Evolutionary conservation across 129 eudicot genomes (phyloP).

Genomic region (Glebionis coronaria): DNA sequence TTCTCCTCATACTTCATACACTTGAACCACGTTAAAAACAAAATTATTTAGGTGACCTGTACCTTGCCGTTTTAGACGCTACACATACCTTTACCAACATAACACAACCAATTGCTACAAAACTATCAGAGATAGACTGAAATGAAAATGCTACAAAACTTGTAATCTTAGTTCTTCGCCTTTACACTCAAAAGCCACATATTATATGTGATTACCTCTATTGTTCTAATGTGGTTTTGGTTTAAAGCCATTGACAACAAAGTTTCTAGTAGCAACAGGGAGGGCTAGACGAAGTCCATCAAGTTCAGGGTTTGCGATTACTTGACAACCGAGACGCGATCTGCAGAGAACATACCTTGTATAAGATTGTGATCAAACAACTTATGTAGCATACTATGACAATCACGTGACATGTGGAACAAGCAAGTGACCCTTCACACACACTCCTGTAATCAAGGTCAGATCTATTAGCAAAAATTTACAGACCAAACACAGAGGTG

Average conservation of each 20-base stretch:
- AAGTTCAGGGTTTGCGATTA: slow-evolving; percentile 77
- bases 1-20: too few species aligned
- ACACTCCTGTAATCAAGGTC: slow-evolving; percentile 49
- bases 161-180: not conserved
- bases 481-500: not conserved
- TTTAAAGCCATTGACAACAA: slow-evolving; percentile 83
- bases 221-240: slow-evolving; percentile 83
- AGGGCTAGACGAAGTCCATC: slow-evolving; percentile 83
- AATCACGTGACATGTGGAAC: slow-evolving; percentile 62
- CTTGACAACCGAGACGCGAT: slow-evolving; percentile 86
- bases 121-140: too few species aligned
- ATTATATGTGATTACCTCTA: not conserved
- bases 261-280: slow-evolving; percentile 80
- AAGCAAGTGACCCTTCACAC: slow-evolving; percentile 79
- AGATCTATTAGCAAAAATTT: slow-evolving; percentile 14
- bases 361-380: slow-evolving; percentile 8
- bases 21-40: too few species aligned
- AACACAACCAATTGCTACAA: too few species aligned
- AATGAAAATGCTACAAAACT: too few species aligned
- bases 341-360: slow-evolving; percentile 29
- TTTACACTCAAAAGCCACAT: not conserved
- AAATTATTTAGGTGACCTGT: too few species aligned
- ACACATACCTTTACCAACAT: too few species aligned
- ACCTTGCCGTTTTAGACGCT: too few species aligned
- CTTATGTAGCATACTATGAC: slow-evolving; percentile 49